Conservation (phyloP, 2,329 filamentous ascomycete species). For the Zymoseptoria brevis region DNA sequence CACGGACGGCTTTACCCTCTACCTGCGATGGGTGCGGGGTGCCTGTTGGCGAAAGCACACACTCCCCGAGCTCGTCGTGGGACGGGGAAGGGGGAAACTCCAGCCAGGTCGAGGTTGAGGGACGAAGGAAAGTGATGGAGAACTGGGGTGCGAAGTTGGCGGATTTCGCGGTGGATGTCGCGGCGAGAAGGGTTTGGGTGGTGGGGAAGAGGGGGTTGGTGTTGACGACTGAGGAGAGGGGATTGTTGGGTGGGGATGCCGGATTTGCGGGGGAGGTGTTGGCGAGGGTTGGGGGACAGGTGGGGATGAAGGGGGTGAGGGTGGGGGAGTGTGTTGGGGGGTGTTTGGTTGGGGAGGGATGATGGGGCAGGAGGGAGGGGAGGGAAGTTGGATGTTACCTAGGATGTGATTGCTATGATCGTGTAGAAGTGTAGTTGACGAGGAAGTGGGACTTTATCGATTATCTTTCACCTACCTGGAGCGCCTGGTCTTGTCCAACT, state of each 20-base stretch:
- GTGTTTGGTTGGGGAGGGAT: conserved; percentile 1
- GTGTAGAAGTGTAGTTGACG: no score
- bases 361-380: not conserved
- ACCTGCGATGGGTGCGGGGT: not conserved
- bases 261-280: conserved; percentile 2
- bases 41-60: not conserved
- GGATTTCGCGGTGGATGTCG: conserved; percentile 8
- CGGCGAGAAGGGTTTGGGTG: conserved; percentile 4
- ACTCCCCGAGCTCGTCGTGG: no score
- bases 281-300: conserved; percentile 5
- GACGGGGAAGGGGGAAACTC: no score
- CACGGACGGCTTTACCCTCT: not conserved
- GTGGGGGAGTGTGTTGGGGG: conserved; percentile 1
- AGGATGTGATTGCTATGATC: no score
- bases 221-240: conserved; percentile 4
- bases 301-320: conserved; percentile 5
- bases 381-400: not conserved
- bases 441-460: no score
- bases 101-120: no score
- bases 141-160: not conserved
- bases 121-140: not conserved
- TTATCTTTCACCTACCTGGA: no score
- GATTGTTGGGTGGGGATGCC: not conserved
- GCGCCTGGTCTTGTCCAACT: no score
- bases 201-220: conserved; percentile 3